Percentiles rank a stretch among this genome's conserved stretches.
These are phyloP conservation scores for Artemisia annua DNA, from an alignment of 129 eudicot genomes.

Conservation along the genomic window DNA sequence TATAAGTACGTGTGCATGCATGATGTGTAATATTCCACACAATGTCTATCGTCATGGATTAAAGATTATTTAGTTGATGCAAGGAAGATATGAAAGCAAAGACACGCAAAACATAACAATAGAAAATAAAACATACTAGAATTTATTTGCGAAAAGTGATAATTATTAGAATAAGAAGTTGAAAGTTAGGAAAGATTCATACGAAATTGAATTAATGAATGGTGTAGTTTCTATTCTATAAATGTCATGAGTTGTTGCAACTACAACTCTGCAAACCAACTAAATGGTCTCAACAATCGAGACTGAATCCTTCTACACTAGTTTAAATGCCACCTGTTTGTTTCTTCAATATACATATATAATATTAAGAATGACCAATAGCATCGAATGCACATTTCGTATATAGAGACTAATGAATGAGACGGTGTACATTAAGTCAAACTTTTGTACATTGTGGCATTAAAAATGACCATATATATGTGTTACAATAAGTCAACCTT, in stretches of 20 bases:
- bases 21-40: too few relatives aligned
- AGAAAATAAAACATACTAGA: neutral
- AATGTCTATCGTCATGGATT: too few relatives aligned
- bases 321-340: conserved; percentile 26
- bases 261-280: conserved; percentile 35
- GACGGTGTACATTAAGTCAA: conserved; percentile 3
- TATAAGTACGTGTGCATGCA: too few relatives aligned
- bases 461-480: neutral
- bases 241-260: conserved; percentile 40
- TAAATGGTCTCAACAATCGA: conserved; percentile 42
- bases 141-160: neutral
- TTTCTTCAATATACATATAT: neutral
- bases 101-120: neutral
- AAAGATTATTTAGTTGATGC: too few relatives aligned
- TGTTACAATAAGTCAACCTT: conserved; percentile 24
- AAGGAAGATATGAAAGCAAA: too few relatives aligned
- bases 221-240: conserved; percentile 26
- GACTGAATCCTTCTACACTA: conserved; percentile 16
- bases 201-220: neutral
- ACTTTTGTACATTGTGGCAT: conserved; percentile 6
- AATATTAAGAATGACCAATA: neutral
- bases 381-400: neutral
- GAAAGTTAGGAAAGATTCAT: conserved; percentile 22
- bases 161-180: neutral
- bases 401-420: neutral